Conservation (phyloP, 345 rosid species). For the Carallia brachiata region DNA sequence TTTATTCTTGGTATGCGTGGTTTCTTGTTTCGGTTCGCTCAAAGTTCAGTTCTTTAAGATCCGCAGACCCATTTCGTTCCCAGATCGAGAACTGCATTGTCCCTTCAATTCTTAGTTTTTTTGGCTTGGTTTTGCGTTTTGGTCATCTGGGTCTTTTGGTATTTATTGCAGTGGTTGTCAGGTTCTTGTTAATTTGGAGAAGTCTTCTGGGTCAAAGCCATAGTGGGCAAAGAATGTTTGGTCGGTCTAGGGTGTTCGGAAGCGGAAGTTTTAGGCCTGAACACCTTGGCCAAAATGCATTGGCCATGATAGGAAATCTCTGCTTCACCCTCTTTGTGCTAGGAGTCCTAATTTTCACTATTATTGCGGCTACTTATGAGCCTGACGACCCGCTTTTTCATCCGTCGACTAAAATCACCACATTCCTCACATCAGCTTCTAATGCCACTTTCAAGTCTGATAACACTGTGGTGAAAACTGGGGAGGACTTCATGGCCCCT, state of each 20-base stretch:
- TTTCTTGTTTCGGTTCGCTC: background rate
- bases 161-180: slow-evolving; percentile 5
- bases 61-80: slow-evolving; percentile 11
- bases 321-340: slow-evolving; percentile 80
- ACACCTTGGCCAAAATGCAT: slow-evolving; percentile 66
- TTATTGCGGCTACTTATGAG: slow-evolving; percentile 86
- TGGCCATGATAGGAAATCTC: slow-evolving; percentile 79
- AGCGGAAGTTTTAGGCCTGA: slow-evolving; percentile 73
- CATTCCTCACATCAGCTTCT: slow-evolving; percentile 67
- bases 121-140: background rate
- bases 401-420: slow-evolving; percentile 73
- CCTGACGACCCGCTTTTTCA: slow-evolving; percentile 89
- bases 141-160: slow-evolving; percentile 19
- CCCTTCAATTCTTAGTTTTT: background rate
- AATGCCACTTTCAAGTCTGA: slow-evolving; percentile 82
- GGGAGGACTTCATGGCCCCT: slow-evolving; percentile 78
- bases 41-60: slow-evolving; percentile 17
- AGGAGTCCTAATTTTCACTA: slow-evolving; percentile 79
- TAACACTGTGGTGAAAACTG: slow-evolving; percentile 62
- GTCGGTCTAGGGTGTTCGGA: slow-evolving; percentile 48
- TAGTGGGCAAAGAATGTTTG: slow-evolving; percentile 39
- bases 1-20: background rate
- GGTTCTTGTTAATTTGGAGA: slow-evolving; percentile 12
- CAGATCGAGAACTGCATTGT: slow-evolving; percentile 25
- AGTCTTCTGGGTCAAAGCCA: slow-evolving; percentile 1